Evolutionary conservation across 108 stramenopile species (phyloP).

Genomic region (Licmophora abbreviata): DNA sequence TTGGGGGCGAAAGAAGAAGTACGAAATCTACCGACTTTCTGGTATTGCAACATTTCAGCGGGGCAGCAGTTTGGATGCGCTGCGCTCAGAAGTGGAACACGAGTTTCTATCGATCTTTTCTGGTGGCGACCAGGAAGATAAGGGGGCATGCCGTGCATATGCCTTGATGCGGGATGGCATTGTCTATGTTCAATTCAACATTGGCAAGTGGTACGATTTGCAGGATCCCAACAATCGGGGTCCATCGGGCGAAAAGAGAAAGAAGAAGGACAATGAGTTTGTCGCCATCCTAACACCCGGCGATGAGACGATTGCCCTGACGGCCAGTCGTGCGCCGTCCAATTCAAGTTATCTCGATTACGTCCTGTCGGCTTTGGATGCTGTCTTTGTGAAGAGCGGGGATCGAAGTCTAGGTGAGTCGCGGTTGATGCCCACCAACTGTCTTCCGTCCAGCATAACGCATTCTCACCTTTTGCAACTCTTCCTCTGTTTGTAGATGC

Average conservation of each 20-base stretch:
- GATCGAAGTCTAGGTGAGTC: background rate
- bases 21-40: constrained; percentile 15
- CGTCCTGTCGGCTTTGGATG: constrained; percentile 6
- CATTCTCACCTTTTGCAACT: background rate
- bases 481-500: background rate
- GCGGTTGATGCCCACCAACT: background rate
- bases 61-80: background rate
- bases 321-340: constrained; percentile 13
- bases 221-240: constrained; percentile 7
- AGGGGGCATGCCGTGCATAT: constrained; percentile 6
- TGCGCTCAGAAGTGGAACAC: background rate
- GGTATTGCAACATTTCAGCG: too few species aligned
- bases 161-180: constrained; percentile 1
- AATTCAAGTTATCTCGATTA: constrained; percentile 6
- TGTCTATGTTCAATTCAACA: constrained; percentile 3
- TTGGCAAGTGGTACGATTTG: constrained; percentile 7
- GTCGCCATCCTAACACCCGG: constrained; percentile 8
- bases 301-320: constrained; percentile 4
- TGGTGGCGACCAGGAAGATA: background rate
- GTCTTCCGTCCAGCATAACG: background rate
- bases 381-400: background rate
- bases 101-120: constrained; percentile 7
- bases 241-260: constrained; percentile 4
- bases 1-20: constrained; percentile 17
- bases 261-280: constrained; percentile 14